These are phyloP conservation scores for Spirogloea muscicola DNA, from an alignment of 139 green algal species.

Conservation along the genomic window DNA sequence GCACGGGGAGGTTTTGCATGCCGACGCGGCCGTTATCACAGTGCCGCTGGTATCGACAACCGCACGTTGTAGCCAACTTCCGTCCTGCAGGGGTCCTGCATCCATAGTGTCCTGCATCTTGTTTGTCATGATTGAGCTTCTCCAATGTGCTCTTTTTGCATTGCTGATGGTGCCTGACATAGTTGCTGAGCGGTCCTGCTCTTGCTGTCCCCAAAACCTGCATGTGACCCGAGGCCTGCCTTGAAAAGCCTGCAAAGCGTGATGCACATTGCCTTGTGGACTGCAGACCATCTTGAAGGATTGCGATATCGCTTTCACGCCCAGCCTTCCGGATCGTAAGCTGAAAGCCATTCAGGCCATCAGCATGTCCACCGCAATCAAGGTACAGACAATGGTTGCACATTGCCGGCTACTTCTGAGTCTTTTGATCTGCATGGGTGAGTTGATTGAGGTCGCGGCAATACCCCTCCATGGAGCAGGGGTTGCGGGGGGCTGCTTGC, in stretches of 20 bases:
- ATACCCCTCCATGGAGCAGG: neutral
- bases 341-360: slow-evolving; percentile 29
- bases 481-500: neutral
- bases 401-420: neutral
- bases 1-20: neutral
- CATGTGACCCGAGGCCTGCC: neutral
- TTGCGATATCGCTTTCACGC: slow-evolving; percentile 60
- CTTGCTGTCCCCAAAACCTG: neutral
- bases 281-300: slow-evolving; percentile 46
- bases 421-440: neutral
- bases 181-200: neutral
- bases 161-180: neutral
- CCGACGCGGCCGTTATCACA: slow-evolving; percentile 1
- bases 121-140: neutral
- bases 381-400: slow-evolving; percentile 21
- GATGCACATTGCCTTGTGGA: neutral
- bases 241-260: neutral
- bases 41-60: slow-evolving; percentile 18
- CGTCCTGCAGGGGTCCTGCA: neutral
- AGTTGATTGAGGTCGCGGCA: neutral
- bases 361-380: slow-evolving; percentile 58
- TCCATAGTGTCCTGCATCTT: neutral
- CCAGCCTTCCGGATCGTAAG: slow-evolving; percentile 65
- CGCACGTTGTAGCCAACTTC: neutral
- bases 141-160: neutral